Conservation (phyloP, 2,329 filamentous ascomycete genomes). For the Microdochium trichocladiopsis region DNA sequence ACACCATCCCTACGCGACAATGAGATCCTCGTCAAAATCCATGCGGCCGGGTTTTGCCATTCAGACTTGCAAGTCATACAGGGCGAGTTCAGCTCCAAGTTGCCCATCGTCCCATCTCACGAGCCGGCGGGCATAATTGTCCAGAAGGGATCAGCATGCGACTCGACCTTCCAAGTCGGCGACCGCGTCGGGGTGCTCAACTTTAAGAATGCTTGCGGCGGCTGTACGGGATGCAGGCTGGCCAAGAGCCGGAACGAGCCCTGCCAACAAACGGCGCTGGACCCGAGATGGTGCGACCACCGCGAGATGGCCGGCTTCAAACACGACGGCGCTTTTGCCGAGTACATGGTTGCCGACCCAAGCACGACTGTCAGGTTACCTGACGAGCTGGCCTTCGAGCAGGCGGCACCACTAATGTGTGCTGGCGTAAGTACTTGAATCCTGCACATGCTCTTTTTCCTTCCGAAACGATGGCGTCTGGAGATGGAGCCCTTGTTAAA, state of each 20-base stretch:
- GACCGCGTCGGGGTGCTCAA: constrained; percentile 27
- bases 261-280: constrained; percentile 8
- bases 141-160: constrained; percentile 14
- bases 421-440: constrained; percentile 23
- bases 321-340: constrained; percentile 25
- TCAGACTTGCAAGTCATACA: constrained; percentile 26
- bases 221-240: constrained; percentile 18
- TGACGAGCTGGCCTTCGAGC: constrained; percentile 17
- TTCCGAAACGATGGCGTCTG: too few relatives aligned
- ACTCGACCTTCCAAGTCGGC: constrained; percentile 17
- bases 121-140: constrained; percentile 25
- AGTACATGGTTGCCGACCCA: constrained; percentile 23
- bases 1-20: constrained; percentile 14
- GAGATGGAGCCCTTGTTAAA: too few relatives aligned
- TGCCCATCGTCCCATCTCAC: constrained; percentile 24
- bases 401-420: constrained; percentile 28
- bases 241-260: constrained; percentile 5
- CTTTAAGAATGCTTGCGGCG: constrained; percentile 22
- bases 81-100: constrained; percentile 19
- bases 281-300: constrained; percentile 22
- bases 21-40: constrained; percentile 22
- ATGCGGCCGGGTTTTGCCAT: constrained; percentile 28
- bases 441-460: too few relatives aligned
- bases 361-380: constrained; percentile 18
- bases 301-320: constrained; percentile 24